Evolutionary conservation across 2,329 filamentous ascomycete genomes (phyloP), one percentile per base, ranked within the genome.

Genomic region (Onygenales sp.): DNA sequence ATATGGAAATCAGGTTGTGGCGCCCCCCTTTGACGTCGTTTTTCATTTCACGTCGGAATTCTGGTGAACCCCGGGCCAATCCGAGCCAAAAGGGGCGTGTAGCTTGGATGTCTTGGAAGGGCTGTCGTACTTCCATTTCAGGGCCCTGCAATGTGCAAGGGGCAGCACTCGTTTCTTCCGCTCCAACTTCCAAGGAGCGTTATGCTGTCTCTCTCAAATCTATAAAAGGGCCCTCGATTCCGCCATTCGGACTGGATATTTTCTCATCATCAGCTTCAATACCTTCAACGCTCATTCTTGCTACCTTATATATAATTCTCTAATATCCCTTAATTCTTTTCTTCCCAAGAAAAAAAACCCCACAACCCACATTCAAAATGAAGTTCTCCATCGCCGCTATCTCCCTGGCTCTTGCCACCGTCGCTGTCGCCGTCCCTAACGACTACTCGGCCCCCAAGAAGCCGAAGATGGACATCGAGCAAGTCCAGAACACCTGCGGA

Each of bases 331-430:
- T 52, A 49, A 47, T 52, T 53, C 52, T 53, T 46, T 50, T 47
- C 14, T 31, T 27, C 33, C 32, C 31, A 4, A 43, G 21, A 4
- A 27, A 27, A 27, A 27, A 27, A 27, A 27, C 21, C 21, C 37
- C 31, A 13, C 27, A n/a, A 10, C 33, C 33, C 36, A 36, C 48
- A 14, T 9, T 57, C 56, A 59, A 57, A 59, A 59, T 59, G 58
- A 59, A 59, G 58, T 56, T 56, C 53, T 31, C 54, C 71, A 65
- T 70, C 49, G 63, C 67, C 51, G 68, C 69, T 51, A 68, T 69
- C 49, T 67, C 69, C 34, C 67, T 68, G 11, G 70, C 72, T 44
- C 65, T 74, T 37, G 69, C 70, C 56, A 70, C 73, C 58, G 71
- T 68, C 4, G 69, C 68, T 34, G 55, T 54, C 40, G 54, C 56